phyloP scores from a whole-genome alignment of 1,284 basidiomycete species.

The Papiliotrema fonsecae region DNA sequence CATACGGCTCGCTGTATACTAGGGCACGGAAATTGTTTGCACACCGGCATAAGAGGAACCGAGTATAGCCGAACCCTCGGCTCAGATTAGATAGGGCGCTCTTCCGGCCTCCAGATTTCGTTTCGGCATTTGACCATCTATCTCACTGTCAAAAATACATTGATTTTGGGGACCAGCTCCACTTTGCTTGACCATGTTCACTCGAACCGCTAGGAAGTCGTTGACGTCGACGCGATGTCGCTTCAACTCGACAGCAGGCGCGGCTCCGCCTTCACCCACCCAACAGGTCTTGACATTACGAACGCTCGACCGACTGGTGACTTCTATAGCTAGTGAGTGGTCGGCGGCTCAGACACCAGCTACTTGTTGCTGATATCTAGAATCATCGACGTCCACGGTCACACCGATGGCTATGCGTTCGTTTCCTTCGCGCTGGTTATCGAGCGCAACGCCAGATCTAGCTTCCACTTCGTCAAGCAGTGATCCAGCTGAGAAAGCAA shows the following conservation, averaged over 20 bases:
- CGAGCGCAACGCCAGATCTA: conserved; percentile 29
- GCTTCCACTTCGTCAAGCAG: conserved; percentile 9
- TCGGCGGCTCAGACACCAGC: background rate
- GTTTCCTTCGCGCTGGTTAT: conserved; percentile 38
- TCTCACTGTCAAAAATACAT: too few relatives aligned
- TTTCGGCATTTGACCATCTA: too few relatives aligned
- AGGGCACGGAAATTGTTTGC: too few relatives aligned
- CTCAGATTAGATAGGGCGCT: too few relatives aligned
- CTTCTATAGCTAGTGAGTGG: conserved; percentile 39
- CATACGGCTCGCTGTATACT: too few relatives aligned
- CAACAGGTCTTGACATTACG: conserved; percentile 37
- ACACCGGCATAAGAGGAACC: too few relatives aligned
- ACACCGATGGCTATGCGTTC: conserved; percentile 44
- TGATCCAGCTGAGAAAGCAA: too few relatives aligned
- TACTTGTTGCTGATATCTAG: conserved; percentile 12
- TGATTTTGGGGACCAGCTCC: too few relatives aligned
- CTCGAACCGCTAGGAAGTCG: background rate
- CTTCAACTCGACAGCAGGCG: background rate
- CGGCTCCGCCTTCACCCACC: conserved; percentile 15
- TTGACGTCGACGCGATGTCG: background rate
- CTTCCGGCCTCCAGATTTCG: too few relatives aligned
- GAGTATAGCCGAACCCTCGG: too few relatives aligned
- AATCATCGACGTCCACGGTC: conserved; percentile 16
- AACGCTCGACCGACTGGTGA: conserved; percentile 44
- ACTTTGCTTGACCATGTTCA: too few relatives aligned